Conservation (phyloP, 192 early-diverging fungal species). For the Coemansia pectinata region DNA sequence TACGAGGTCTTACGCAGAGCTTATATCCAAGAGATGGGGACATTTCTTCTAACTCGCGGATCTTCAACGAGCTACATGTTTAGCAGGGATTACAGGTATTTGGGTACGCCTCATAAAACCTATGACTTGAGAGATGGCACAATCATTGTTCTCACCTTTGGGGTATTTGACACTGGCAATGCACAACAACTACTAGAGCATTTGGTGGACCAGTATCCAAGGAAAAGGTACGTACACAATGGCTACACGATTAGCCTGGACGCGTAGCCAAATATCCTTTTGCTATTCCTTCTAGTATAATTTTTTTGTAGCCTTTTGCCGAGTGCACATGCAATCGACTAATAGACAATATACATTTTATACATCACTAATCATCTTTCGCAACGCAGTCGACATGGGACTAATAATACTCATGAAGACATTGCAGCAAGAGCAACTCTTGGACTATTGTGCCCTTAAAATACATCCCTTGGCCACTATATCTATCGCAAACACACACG, state of each 20-base stretch:
- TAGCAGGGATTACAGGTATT: neutral
- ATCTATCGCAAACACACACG: neutral
- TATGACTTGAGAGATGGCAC: neutral
- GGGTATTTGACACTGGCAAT: neutral
- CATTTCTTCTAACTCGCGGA: neutral
- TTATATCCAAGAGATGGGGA: neutral
- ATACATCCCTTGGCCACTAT: neutral
- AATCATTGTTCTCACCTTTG: neutral
- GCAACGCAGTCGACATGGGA: neutral
- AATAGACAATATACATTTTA: neutral
- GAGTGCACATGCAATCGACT: neutral
- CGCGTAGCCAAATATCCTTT: neutral
- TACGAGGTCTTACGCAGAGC: neutral
- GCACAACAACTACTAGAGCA: neutral
- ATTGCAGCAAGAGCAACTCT: neutral
- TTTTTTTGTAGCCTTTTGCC: neutral
- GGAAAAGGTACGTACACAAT: neutral
- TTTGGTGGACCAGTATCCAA: neutral
- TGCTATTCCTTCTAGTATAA: neutral
- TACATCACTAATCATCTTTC: neutral
- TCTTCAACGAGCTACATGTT: constrained; percentile 2
- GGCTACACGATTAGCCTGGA: neutral
- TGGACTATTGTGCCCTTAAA: neutral
- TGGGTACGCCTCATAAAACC: neutral
- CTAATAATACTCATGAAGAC: neutral